phyloP scores from a whole-genome alignment of 2,329 filamentous ascomycete genomes.

The Sporothrix luriei region DNA sequence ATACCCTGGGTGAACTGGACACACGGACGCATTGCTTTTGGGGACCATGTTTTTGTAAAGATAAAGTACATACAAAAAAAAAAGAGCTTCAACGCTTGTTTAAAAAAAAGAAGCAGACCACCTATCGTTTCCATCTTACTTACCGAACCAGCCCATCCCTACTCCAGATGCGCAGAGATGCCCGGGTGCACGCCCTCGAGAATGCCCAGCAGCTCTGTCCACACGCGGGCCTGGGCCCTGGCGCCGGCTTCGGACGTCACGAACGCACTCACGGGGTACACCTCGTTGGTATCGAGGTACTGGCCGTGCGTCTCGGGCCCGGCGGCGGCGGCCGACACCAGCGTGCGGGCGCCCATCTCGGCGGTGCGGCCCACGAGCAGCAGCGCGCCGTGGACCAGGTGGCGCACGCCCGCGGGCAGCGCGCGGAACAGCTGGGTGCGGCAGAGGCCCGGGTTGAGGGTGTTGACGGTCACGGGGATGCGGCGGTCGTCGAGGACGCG shows the following conservation, averaged over 20 bases:
- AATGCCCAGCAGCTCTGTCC: conserved; percentile 48
- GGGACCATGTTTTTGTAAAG: not conserved
- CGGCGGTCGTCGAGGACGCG: conserved; percentile 39
- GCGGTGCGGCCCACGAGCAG: conserved; percentile 43
- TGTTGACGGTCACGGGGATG: conserved; percentile 46
- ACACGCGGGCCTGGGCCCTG: conserved; percentile 45
- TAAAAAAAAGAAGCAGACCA: not conserved
- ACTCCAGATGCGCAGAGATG: conserved; percentile 40
- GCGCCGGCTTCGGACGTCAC: conserved; percentile 46
- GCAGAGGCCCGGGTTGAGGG: conserved; percentile 49
- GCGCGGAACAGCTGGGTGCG: conserved; percentile 46
- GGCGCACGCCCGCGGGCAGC: conserved; percentile 40
- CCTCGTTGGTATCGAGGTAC: conserved; percentile 45
- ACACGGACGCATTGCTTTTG: conserved; percentile 9
- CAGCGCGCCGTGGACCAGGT: conserved; percentile 33
- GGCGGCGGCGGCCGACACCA: conserved; percentile 46
- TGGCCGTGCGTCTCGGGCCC: conserved; percentile 47
- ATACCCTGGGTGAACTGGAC: conserved; percentile 30
- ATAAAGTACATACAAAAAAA: conserved; percentile 1
- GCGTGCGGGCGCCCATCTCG: conserved; percentile 47
- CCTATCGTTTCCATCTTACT: no score
- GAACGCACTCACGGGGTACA: conserved; percentile 40
- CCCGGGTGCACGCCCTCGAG: conserved; percentile 50
- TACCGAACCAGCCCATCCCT: not conserved
- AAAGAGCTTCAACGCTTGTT: conserved; percentile 20